Evolutionary conservation across 2,329 filamentous ascomycete species (phyloP), one percentile per base, ranked within the genome.

Genomic region (Penicillium sp.): DNA sequence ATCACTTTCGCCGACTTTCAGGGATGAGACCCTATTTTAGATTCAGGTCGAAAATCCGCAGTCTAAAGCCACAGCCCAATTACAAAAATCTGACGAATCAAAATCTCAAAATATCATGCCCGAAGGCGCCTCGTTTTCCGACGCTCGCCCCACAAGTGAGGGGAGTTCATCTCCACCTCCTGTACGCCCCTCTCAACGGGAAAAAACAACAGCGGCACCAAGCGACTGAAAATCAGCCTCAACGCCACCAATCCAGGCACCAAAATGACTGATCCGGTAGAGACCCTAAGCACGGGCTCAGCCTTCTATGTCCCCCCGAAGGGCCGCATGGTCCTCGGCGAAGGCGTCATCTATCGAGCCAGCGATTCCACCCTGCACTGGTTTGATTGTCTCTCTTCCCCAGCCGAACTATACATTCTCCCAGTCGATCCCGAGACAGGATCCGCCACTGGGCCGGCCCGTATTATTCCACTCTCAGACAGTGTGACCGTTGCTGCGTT

Each of bases 401-500:
- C 72, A 9, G 50, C 68, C 14, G 66, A 72, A 49, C 61, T 74
- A 21, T 68, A 76, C 56, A 73, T 76, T 52, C 66, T 76, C 13
- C 62, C 66, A 37, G 65, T 75, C 37, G 65, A 72, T 53, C 64
- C 71, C 13, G 64, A 68, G 1, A 70, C 71, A 2, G 71, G 68
- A 16, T 56, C 60, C 31, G 60, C 72, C 2, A 54, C 63, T 8
- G 68, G 68, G 1, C 55, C 65, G 21, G 66, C 70, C 3, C 65
- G 66, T 6, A 58, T 74, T 2, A 16, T 74, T 1, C 27, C 64
- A 16, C 66, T 76, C 0, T 63, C 66, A 27, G 74, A 76, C 49
- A 74, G 71, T 53, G 69, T 76, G 10, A 73, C 71, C 3, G 73
- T 76, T 3, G 62, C 65, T 1, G 69, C 68, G 42, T 76, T 76